Evolutionary conservation across 2,329 filamentous ascomycete species (phyloP), one percentile per base, ranked within the genome.

Genomic region (Hypomyces rosellus): DNA sequence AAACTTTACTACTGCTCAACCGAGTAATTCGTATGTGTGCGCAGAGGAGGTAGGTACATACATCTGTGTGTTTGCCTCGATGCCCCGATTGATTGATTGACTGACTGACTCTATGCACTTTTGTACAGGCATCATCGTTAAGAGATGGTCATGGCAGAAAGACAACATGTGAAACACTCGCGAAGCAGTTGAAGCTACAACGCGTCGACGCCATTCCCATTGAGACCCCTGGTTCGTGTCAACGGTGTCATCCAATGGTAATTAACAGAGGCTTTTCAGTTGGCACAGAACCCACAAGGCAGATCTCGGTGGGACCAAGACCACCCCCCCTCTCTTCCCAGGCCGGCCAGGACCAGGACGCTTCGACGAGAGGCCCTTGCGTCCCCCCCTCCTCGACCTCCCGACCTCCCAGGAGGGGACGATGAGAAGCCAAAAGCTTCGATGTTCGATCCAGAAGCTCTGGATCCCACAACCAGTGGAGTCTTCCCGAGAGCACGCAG

Each of bases 381-480:
- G 48, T 51, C 46, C 44, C 50, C 52, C 55, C 53, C 20, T 5
- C 20, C 20, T 51, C 49, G 38, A 49, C 44, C n/a, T n/a, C n/a
- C n/a, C 48, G 41, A 48, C 48, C 46, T 52, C 51, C 45, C 48
- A 53, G 49, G 16, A n/a, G 37, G 39, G 34, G 45, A 20, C 16
- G 39, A 53, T 53, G 52, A 50, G 52, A 56, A 30, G 54, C 51
- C 55, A 54, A 56, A 52, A 45, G 54, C 50, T 60, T 60, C 58
- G 53, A 56, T 48, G 37, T 43, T 44, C 43, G 39, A 50, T 54
- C 52, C 57, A 54, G 58, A 60, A 60, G 58, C 52, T 57, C 57
- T 51, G 51, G 52, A 54, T 50, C 52, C 52, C 48, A 45, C 39
- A 52, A 48, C 37, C 25, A 42, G 57, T 59, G 57, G 57, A 57